Conservation (phyloP, 306 rosid species). For the Dryas alaskensis region DNA sequence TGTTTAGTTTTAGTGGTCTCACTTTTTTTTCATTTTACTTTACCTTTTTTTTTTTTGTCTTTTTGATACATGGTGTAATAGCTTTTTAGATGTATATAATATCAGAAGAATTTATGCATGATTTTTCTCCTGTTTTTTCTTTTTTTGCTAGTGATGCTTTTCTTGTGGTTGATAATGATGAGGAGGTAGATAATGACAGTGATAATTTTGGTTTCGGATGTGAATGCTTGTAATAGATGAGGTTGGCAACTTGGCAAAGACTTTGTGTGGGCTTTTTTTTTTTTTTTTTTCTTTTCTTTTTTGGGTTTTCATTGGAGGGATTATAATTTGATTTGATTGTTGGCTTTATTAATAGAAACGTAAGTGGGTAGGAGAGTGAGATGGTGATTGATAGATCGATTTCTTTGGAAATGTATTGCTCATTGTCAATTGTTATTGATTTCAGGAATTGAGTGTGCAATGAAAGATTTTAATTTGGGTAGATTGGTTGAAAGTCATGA, state of each 20-base stretch:
- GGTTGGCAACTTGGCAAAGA: background rate
- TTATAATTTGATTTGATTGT: background rate
- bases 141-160: background rate
- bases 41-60: background rate
- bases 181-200: background rate
- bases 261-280: background rate
- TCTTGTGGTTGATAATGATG: conserved; percentile 6
- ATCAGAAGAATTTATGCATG: background rate
- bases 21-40: background rate
- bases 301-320: background rate
- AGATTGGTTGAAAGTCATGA: too few relatives aligned
- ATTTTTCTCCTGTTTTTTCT: background rate
- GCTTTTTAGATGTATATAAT: conserved; percentile 22
- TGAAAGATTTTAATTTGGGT: too few relatives aligned
- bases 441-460: too few relatives aligned
- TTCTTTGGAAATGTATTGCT: background rate
- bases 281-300: background rate
- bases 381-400: background rate
- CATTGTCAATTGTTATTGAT: background rate
- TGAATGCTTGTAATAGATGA: background rate
- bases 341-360: background rate
- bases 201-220: conserved; percentile 1
- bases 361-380: background rate
- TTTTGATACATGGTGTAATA: conserved; percentile 13
- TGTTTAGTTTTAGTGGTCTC: background rate